A percentile compares a stretch with the other conserved stretches of the same genome.
Evolutionary conservation across 495 filamentous ascomycete genomes (phyloP).

Genomic region (Aspergillus nanangensis): DNA sequence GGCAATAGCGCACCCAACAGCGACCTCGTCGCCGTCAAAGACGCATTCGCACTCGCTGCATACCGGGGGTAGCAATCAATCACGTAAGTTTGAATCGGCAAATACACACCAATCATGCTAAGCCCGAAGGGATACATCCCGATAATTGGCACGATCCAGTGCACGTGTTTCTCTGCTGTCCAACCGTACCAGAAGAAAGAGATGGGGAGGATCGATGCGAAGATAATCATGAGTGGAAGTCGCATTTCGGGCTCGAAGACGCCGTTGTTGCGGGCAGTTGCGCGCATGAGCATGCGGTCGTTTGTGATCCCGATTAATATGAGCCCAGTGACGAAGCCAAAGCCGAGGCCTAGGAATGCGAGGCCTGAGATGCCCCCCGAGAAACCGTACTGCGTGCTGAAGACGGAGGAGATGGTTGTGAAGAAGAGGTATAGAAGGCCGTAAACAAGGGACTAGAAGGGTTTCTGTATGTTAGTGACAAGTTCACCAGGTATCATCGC

Average conservation of each 20-base stretch:
- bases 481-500: too few relatives aligned
- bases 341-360: slow-evolving; percentile 55
- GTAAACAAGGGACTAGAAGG: slow-evolving; percentile 60
- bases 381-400: slow-evolving; percentile 52
- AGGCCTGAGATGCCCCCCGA: slow-evolving; percentile 52
- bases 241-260: slow-evolving; percentile 60
- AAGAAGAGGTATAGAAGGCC: slow-evolving; percentile 64
- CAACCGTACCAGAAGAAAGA: slow-evolving; percentile 32
- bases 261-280: slow-evolving; percentile 49
- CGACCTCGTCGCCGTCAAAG: slow-evolving; percentile 50
- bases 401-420: slow-evolving; percentile 63
- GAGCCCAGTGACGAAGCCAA: slow-evolving; percentile 50
- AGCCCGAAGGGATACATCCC: slow-evolving; percentile 20
- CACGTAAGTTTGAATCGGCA: slow-evolving; percentile 29
- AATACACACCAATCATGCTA: slow-evolving; percentile 25
- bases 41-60: slow-evolving; percentile 57
- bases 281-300: slow-evolving; percentile 47
- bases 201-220: slow-evolving; percentile 35
- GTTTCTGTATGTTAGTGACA: too few relatives aligned
- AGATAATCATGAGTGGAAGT: slow-evolving; percentile 57
- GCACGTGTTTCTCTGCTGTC: slow-evolving; percentile 16
- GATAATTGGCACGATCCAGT: slow-evolving; percentile 33
- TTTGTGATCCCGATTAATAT: slow-evolving; percentile 47
- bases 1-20: slow-evolving; percentile 60
- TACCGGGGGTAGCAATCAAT: slow-evolving; percentile 32